Evolutionary conservation across 148 eudicot species (phyloP).

Genomic region (Chenopodium suecicum): DNA sequence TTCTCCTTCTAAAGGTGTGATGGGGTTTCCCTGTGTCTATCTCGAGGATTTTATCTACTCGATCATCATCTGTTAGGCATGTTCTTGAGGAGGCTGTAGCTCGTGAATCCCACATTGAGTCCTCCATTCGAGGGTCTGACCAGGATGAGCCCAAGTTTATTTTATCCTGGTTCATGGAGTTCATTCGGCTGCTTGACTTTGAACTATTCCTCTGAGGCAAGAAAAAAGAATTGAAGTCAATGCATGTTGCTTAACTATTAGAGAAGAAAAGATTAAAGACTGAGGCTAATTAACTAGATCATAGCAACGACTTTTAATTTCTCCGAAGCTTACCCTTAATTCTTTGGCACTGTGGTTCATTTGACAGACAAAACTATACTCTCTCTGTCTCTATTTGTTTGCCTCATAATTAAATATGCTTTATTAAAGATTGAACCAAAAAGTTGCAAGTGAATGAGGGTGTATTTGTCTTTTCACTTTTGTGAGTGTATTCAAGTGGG

Average conservation of each 20-base stretch:
- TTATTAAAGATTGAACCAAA: too few relatives aligned
- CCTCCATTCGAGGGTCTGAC: constrained; percentile 40
- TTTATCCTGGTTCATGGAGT: constrained; percentile 30
- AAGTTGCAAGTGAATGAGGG: too few relatives aligned
- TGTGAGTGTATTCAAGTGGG: too few relatives aligned
- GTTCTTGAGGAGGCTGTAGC: constrained; percentile 21
- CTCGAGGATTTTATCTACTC: constrained; percentile 59
- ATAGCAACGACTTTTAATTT: too few relatives aligned
- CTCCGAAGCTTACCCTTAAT: too few relatives aligned
- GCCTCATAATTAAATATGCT: too few relatives aligned
- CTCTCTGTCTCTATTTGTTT: too few relatives aligned
- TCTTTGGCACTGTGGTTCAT: not conserved
- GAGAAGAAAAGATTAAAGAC: not conserved
- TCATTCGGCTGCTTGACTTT: constrained; percentile 34
- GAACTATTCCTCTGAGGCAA: constrained; percentile 48
- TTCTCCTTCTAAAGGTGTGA: constrained; percentile 34
- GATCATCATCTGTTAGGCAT: constrained; percentile 38
- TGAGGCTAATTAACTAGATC: not conserved
- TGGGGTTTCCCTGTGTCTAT: constrained; percentile 53
- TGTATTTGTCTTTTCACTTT: too few relatives aligned
- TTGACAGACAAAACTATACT: not conserved
- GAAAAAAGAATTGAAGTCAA: not conserved
- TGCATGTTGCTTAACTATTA: not conserved
- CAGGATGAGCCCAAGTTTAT: constrained; percentile 33
- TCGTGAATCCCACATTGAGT: constrained; percentile 27